These are phyloP conservation scores for Hypoxylon lienhwacheense DNA, from an alignment of 495 filamentous ascomycete genomes.

Conservation along the genomic window DNA sequence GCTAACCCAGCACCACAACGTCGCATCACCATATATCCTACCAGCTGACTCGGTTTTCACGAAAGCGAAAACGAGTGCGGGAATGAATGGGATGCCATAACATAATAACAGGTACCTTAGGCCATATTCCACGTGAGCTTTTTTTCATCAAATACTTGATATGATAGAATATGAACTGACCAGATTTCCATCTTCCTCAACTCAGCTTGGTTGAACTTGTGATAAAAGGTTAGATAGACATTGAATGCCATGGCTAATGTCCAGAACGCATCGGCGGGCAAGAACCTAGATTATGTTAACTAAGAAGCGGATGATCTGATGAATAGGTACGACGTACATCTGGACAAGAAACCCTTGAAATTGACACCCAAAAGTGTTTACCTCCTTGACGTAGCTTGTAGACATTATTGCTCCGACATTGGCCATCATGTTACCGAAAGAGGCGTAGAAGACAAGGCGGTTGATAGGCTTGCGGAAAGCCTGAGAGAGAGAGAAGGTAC, in stretches of 20 bases:
- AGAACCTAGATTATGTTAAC: constrained; percentile 58
- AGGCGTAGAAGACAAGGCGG: constrained; percentile 80
- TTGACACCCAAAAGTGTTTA: constrained; percentile 63
- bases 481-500: constrained; percentile 64
- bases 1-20: constrained; percentile 82
- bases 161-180: not conserved
- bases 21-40: constrained; percentile 74
- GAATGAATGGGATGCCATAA: constrained; percentile 76
- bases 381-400: constrained; percentile 53
- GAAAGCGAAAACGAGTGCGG: constrained; percentile 69
- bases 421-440: constrained; percentile 79
- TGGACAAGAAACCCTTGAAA: constrained; percentile 73
- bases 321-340: constrained; percentile 56
- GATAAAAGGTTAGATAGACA: constrained; percentile 84
- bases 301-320: constrained; percentile 1
- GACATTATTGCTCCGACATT: constrained; percentile 80
- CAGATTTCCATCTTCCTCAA: constrained; percentile 71
- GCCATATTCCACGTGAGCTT: not conserved
- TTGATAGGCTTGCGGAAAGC: constrained; percentile 86
- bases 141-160: not conserved
- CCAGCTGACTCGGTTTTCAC: constrained; percentile 52
- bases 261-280: constrained; percentile 79
- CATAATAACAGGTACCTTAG: constrained; percentile 63
- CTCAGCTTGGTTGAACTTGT: constrained; percentile 66
- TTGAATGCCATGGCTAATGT: constrained; percentile 86